Evolutionary conservation across 1,139 yeast genomes (phyloP), one percentile per base, ranked within the genome.

Genomic region (Diutina sp.): DNA sequence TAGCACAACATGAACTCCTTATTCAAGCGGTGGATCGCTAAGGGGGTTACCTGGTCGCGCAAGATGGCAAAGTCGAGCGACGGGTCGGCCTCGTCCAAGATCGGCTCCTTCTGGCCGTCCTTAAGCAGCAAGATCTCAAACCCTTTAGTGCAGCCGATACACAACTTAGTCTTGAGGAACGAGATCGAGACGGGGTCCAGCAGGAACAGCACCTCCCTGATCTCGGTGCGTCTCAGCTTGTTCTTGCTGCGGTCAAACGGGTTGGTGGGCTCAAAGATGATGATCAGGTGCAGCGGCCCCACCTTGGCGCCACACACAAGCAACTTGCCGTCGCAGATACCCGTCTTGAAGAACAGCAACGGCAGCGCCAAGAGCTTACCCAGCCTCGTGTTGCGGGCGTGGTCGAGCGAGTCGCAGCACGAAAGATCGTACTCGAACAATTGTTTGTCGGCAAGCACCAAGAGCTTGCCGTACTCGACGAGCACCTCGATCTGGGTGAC

Each of bases 131-230:
- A 90, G 65, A 93, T 90, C 70, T 93, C 98, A 73, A 93, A 93
- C 1, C 99, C 99, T 67, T 87, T 90, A 53, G 96, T 86, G 66
- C 99, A 93, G 25, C 99, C 99, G 61, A 93, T 87, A 73, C 98
- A 91, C 60, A 93, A 73, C 65, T 87, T 87, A 7, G 93, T 84
- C 67, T 91, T 89, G 69, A 93, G 75, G 66, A 93, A 93, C 46
- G 97, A 90, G 35, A 93, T 87, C 4, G 96, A 87, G 41, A 91
- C 86, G 3, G 97, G 96, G 63, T 93, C 98, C 7, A 96, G 86
- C 53, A 84, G 84, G 67, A 93, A 90, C 50, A 78, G 77, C 51
- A 91, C 85, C 65, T 93, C 98, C 57, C 83, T 78, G n/a, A 82
- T 77, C 56, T 84, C 88, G 60, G 77, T 76, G 18, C 46, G 46